Evolutionary conservation across 495 filamentous ascomycete species (phyloP).

Genomic region (Talaromyces stipitatus): DNA sequence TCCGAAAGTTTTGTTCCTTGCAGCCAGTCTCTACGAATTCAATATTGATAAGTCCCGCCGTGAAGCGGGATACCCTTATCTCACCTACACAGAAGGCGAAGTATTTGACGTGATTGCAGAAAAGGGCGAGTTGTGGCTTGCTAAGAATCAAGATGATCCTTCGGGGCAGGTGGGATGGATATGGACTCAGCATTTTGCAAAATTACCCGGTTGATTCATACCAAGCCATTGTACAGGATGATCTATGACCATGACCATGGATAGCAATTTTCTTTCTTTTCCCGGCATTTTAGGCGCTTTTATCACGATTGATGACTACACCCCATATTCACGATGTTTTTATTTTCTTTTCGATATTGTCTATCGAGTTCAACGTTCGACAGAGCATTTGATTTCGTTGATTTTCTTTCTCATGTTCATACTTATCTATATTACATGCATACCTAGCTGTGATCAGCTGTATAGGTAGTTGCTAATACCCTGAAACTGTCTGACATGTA

Average conservation of each 20-base stretch:
- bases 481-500: background rate
- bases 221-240: too few relatives aligned
- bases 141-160: constrained; percentile 89
- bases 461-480: too few relatives aligned
- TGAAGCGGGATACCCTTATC: constrained; percentile 91
- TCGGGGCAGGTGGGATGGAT: constrained; percentile 84
- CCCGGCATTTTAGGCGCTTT: background rate
- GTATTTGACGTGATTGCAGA: constrained; percentile 88
- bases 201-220: constrained; percentile 40
- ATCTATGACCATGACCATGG: too few relatives aligned
- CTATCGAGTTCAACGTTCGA: background rate
- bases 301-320: background rate
- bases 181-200: constrained; percentile 96
- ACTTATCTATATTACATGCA: too few relatives aligned
- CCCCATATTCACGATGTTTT: background rate
- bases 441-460: too few relatives aligned
- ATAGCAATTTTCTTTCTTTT: background rate
- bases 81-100: constrained; percentile 91
- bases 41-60: constrained; percentile 86
- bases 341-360: background rate
- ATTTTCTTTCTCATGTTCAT: background rate
- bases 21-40: constrained; percentile 91
- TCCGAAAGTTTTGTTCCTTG: constrained; percentile 68
- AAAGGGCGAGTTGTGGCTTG: constrained; percentile 97
- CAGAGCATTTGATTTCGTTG: background rate